Evolutionary conservation across 148 eudicot species (phyloP).

Genomic region (Persicaria maculosa): DNA sequence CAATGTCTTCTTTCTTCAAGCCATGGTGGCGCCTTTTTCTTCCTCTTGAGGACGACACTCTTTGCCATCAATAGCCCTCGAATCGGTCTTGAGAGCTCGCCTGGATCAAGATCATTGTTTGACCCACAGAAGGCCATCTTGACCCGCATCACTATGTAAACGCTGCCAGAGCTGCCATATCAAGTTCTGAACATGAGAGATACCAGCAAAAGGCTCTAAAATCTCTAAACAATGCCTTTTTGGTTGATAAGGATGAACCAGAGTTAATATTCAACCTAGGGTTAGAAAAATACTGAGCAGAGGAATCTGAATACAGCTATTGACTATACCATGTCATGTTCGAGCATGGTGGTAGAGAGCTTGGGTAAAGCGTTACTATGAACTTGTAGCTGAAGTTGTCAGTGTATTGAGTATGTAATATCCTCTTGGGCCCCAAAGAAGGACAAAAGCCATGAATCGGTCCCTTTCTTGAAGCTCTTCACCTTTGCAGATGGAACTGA

Average conservation of each 20-base stretch:
- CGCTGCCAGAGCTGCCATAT: constrained; percentile 51
- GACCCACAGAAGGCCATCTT: too few species aligned
- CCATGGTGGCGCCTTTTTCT: too few species aligned
- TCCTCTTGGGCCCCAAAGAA: neutral
- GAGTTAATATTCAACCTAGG: constrained; percentile 54
- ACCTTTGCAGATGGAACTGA: constrained; percentile 18
- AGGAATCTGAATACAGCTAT: constrained; percentile 64
- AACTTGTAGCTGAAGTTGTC: too few species aligned
- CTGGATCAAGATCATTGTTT: too few species aligned
- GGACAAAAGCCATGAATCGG: constrained; percentile 9
- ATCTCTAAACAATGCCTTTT: constrained; percentile 37
- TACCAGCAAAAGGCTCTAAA: constrained; percentile 44
- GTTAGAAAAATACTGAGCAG: constrained; percentile 60
- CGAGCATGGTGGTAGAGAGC: constrained; percentile 56
- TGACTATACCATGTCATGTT: constrained; percentile 46
- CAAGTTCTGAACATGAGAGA: constrained; percentile 43
- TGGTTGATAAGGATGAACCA: constrained; percentile 37
- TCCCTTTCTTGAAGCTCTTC: constrained; percentile 21
- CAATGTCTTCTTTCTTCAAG: too few species aligned
- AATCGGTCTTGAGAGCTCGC: too few species aligned
- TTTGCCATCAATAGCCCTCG: too few species aligned
- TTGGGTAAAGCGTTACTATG: constrained; percentile 45
- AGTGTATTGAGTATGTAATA: too few species aligned
- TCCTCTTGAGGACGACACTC: too few species aligned
- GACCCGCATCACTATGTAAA: too few species aligned